Evolutionary conservation across 2,329 filamentous ascomycete genomes (phyloP), one percentile per base, ranked within the genome.

Genomic region (Aspergillus proliferans): DNA sequence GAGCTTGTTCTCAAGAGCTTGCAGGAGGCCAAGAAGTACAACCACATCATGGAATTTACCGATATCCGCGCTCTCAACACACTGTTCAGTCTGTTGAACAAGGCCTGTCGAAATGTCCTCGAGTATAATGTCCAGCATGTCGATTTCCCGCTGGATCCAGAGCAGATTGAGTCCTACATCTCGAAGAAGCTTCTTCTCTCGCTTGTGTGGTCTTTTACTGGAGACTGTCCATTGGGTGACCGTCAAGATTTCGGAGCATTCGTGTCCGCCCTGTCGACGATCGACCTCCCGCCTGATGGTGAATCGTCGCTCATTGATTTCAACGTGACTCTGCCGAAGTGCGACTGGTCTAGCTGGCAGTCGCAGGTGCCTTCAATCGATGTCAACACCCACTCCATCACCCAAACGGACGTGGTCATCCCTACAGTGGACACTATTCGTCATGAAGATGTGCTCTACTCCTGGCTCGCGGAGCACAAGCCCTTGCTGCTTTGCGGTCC

Each of bases 41-140:
- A 86, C 55, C 93, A 99, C 69, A 98, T 99, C 66, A 99, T 99
- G 93, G 89, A 96, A 59, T 98, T 93, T 66, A 97, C 93, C 0
- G 80, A 88, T 45, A 88, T 92, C 45, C 88, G 93, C 49, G 92
- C 89, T 4, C 79, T 99, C 33, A 93, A 85, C 54, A 98, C 93
- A 0, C 74, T 98, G 18, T 98, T 98, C 76, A 97, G 92, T 40
- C 78, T 99, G 22, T 75, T 99, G 50, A 96, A 96, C 72, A 97
- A 98, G 73, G 82, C 87, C 39, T 94, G 92, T 54, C 84, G 92
- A 53, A 90, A 92, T 52, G 82, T 96, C 45, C 84, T 98, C 51
- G 93, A 98, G 71, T 97, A 98, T 74, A 97, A 98, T 58, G 80
- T 87, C 33, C 89, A 95, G 62, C 93, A 98, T 66, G 76, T 88